Percentiles rank a stretch among this genome's conserved stretches.
These are phyloP conservation scores for Serendipita sp. DNA, from an alignment of 768 basidiomycete genomes.

Conservation along the genomic window DNA sequence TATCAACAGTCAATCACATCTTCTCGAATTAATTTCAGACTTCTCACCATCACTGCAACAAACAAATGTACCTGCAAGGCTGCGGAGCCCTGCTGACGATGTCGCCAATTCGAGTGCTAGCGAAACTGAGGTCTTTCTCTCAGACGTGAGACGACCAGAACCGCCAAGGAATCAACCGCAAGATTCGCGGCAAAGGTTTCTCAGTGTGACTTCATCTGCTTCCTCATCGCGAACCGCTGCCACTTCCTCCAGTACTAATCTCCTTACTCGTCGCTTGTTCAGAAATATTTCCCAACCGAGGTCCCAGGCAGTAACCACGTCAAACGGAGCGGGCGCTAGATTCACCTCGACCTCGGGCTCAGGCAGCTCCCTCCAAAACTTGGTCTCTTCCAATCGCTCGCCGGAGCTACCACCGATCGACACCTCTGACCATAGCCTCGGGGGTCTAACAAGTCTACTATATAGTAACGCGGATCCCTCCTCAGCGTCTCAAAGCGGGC, in stretches of 20 bases:
- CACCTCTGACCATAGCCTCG: not conserved
- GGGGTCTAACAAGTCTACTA: not conserved
- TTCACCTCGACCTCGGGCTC: not conserved
- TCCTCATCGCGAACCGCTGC: not conserved
- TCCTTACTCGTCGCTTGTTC: not conserved
- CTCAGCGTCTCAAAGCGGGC: no score
- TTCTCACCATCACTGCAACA: not conserved
- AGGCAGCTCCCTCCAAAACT: not conserved
- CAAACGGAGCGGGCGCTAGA: not conserved
- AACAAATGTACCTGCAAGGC: not conserved
- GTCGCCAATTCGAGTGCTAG: not conserved
- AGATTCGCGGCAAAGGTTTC: not conserved
- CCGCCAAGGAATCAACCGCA: not conserved
- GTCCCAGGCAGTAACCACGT: not conserved
- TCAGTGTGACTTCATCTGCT: not conserved
- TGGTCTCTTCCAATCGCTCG: not conserved
- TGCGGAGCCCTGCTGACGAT: not conserved
- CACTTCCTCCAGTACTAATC: not conserved
- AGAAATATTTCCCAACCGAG: not conserved
- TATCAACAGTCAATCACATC: slow-evolving; percentile 5
- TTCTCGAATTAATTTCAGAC: not conserved
- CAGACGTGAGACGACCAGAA: not conserved
- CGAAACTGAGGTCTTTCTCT: not conserved
- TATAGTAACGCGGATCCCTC: not conserved
- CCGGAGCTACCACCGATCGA: not conserved